A percentile compares a stretch with the other conserved stretches of the same genome.
Conservation (phyloP, 768 basidiomycete species). For the Obba rivulosa region DNA sequence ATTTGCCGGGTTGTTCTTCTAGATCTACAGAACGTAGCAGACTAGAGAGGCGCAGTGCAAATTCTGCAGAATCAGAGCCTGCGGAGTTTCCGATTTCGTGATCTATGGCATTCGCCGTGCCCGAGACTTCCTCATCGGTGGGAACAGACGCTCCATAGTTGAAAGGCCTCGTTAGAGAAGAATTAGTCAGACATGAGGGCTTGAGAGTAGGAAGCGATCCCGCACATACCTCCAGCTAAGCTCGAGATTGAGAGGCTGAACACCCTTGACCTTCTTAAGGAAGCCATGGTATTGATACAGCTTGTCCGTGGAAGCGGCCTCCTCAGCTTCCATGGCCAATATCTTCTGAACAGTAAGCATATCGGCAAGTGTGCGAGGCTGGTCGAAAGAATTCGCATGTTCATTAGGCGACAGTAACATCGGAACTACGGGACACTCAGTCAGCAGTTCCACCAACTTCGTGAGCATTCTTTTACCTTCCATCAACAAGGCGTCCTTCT, state of each 20-base stretch:
- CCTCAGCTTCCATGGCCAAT: background rate
- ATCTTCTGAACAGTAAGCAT: constrained; percentile 17
- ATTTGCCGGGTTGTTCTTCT: constrained; percentile 2
- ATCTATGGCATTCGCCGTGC: constrained; percentile 5
- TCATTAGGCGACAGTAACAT: constrained; percentile 47
- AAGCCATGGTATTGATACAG: constrained; percentile 16
- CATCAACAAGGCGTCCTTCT: constrained; percentile 46
- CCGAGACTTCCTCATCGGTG: constrained; percentile 22
- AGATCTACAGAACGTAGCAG: background rate
- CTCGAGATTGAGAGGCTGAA: constrained; percentile 51
- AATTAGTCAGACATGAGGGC: background rate
- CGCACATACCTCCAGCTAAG: constrained; percentile 59
- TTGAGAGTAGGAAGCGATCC: constrained; percentile 15
- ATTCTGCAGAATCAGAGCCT: constrained; percentile 8
- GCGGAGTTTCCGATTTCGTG: constrained; percentile 4
- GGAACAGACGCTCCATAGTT: constrained; percentile 19
- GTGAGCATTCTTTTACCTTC: constrained; percentile 39
- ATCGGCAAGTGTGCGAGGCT: background rate
- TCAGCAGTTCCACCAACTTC: constrained; percentile 1
- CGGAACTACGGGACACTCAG: constrained; percentile 40
- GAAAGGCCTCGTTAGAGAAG: constrained; percentile 18
- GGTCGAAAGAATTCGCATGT: constrained; percentile 29
- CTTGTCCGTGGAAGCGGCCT: too few species aligned
- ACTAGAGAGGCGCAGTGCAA: constrained; percentile 13
- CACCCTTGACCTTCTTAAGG: constrained; percentile 53